Evolutionary conservation across 2,329 filamentous ascomycete genomes (phyloP).

Genomic region (Microcyclospora pomicola): DNA sequence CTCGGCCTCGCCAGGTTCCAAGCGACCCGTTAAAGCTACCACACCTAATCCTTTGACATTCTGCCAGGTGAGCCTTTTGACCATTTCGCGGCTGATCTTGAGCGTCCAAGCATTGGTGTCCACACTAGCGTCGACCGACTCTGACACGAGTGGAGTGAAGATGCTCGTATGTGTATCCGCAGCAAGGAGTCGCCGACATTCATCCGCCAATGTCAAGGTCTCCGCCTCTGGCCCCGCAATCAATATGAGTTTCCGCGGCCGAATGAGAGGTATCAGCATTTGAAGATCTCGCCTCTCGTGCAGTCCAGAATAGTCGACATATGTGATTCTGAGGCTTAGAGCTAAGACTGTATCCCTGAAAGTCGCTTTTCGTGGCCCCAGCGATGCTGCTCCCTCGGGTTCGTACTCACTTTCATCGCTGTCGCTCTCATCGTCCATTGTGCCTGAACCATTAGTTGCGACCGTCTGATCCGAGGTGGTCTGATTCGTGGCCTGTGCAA

Average conservation of each 20-base stretch:
- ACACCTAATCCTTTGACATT: slow-evolving; percentile 80
- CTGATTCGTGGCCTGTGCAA: slow-evolving; percentile 19
- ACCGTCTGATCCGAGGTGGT: slow-evolving; percentile 17
- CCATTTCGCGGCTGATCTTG: slow-evolving; percentile 70
- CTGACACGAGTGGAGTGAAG: slow-evolving; percentile 65
- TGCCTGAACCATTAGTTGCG: slow-evolving; percentile 4
- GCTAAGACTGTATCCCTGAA: slow-evolving; percentile 49
- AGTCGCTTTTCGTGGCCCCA: slow-evolving; percentile 64
- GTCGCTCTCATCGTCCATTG: slow-evolving; percentile 19
- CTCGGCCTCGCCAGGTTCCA: slow-evolving; percentile 35
- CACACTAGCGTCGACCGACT: slow-evolving; percentile 73
- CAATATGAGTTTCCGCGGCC: slow-evolving; percentile 88
- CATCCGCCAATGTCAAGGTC: slow-evolving; percentile 61
- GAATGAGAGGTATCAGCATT: slow-evolving; percentile 88
- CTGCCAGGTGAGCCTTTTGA: slow-evolving; percentile 86
- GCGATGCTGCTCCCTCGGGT: slow-evolving; percentile 32
- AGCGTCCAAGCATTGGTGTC: slow-evolving; percentile 97
- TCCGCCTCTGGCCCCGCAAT: slow-evolving; percentile 68
- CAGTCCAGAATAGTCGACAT: slow-evolving; percentile 80
- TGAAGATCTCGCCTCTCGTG: slow-evolving; percentile 89
- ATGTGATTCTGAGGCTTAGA: slow-evolving; percentile 64
- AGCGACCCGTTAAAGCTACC: slow-evolving; percentile 72
- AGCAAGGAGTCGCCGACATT: slow-evolving; percentile 56
- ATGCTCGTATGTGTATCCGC: slow-evolving; percentile 37
- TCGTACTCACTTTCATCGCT: slow-evolving; percentile 40